A percentile compares a stretch with the other conserved stretches of the same genome.
These are phyloP conservation scores for Pseudogymnoascus sp. DNA, from an alignment of 2,329 filamentous ascomycete genomes.

Conservation along the genomic window DNA sequence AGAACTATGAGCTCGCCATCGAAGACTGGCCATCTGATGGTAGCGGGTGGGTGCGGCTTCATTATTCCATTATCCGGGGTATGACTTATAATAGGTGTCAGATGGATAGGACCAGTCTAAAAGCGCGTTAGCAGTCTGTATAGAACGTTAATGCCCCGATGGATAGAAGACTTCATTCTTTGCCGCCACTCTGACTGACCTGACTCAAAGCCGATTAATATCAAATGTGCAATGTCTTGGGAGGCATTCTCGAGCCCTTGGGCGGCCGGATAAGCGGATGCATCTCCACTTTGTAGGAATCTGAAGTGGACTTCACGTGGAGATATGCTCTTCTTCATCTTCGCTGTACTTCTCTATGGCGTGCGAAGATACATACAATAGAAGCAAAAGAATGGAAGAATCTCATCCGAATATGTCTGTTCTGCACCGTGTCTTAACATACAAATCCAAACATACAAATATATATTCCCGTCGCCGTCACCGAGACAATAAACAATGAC, in stretches of 20 bases:
- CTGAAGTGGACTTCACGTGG: neutral
- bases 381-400: neutral
- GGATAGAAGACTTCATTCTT: neutral
- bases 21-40: neutral
- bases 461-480: neutral
- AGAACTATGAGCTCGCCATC: neutral
- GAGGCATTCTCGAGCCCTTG: neutral
- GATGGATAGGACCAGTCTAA: neutral
- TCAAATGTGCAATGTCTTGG: neutral
- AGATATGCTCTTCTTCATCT: neutral
- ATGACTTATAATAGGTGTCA: neutral
- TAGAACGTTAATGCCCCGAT: neutral
- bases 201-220: neutral
- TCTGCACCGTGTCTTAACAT: neutral
- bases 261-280: neutral
- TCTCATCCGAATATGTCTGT: neutral
- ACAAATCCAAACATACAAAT: neutral
- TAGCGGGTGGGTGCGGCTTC: neutral
- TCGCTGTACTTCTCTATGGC: neutral
- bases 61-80: neutral
- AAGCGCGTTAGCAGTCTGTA: neutral
- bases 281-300: neutral
- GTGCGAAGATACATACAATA: neutral
- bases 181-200: neutral
- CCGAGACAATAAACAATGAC: slow-evolving; percentile 7